Evolutionary conservation across 1,284 basidiomycete species (phyloP).

Genomic region (Ceratobasidium sp.): DNA sequence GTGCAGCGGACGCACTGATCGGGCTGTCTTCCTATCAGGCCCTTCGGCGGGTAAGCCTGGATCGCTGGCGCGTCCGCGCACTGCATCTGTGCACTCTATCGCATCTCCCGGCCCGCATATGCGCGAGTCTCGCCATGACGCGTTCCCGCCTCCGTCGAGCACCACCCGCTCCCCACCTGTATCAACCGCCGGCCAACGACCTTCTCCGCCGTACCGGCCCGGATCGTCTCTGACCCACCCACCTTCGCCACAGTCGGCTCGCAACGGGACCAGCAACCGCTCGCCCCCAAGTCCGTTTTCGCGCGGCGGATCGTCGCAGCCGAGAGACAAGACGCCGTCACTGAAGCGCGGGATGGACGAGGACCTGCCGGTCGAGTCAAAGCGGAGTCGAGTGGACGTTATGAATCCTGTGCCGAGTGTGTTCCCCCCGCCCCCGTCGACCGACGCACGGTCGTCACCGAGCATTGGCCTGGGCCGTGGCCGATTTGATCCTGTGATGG

Average conservation of each 20-base stretch:
- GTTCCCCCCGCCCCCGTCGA: constrained; percentile 37
- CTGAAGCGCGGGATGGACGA: constrained; percentile 68
- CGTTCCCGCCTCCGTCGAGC: constrained; percentile 31
- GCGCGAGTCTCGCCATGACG: constrained; percentile 22
- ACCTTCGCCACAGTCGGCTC: constrained; percentile 41
- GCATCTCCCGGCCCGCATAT: constrained; percentile 18
- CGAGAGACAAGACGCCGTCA: constrained; percentile 46
- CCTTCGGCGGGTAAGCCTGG: constrained; percentile 42
- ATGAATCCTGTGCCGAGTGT: constrained; percentile 48
- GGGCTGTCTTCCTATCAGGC: constrained; percentile 57
- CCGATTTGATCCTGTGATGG: constrained; percentile 27
- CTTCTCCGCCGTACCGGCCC: constrained; percentile 34
- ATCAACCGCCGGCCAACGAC: constrained; percentile 14
- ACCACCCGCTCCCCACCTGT: constrained; percentile 30
- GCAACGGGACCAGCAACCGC: constrained; percentile 33
- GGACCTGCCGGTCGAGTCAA: constrained; percentile 53
- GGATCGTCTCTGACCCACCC: constrained; percentile 59
- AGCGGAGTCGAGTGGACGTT: constrained; percentile 69
- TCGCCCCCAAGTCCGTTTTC: constrained; percentile 32
- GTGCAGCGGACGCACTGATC: constrained; percentile 70
- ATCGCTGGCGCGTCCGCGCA: constrained; percentile 37
- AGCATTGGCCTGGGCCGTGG: constrained; percentile 27
- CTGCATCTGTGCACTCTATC: constrained; percentile 23
- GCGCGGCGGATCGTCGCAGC: constrained; percentile 25
- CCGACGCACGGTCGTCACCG: constrained; percentile 35